phyloP scores from a whole-genome alignment of 2,329 filamentous ascomycete genomes.

The Pyrenophora tritici-repentis region DNA sequence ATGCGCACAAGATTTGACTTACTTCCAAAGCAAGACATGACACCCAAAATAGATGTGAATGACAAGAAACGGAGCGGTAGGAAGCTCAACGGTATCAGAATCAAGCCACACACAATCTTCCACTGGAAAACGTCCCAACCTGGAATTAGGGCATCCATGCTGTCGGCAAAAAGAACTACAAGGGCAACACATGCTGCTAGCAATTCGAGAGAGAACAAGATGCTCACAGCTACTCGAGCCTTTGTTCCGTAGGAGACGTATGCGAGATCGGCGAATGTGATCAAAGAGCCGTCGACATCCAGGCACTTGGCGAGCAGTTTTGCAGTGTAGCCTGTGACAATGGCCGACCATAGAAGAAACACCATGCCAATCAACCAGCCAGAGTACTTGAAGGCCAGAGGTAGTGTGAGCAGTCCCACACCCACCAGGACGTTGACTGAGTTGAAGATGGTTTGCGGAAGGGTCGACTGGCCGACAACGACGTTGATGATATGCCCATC shows the following conservation, averaged over 20 bases:
- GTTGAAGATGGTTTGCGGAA: conserved; percentile 96
- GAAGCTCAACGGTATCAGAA: conserved; percentile 83
- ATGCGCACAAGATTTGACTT: conserved; percentile 51
- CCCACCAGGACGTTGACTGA: conserved; percentile 92
- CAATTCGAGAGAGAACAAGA: conserved; percentile 87
- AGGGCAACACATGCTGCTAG: conserved; percentile 87
- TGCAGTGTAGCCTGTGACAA: conserved; percentile 83
- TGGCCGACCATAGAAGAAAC: conserved; percentile 74
- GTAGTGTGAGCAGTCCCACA: conserved; percentile 85
- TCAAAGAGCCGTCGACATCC: conserved; percentile 80
- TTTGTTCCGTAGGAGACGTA: conserved; percentile 86
- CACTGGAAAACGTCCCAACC: conserved; percentile 70
- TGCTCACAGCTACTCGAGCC: conserved; percentile 79
- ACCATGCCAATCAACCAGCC: conserved; percentile 84
- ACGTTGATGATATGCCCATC: conserved; percentile 81
- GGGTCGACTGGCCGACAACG: conserved; percentile 89
- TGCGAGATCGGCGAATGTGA: conserved; percentile 93
- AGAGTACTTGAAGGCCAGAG: conserved; percentile 82
- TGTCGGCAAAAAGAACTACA: conserved; percentile 94
- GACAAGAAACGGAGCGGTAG: conserved; percentile 81
- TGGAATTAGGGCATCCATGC: conserved; percentile 77
- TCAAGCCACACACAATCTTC: conserved; percentile 81
- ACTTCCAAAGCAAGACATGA: conserved; percentile 87
- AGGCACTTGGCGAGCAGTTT: conserved; percentile 85
- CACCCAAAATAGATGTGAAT: conserved; percentile 91